phyloP scores from a whole-genome alignment of 1,139 yeast species.

The Taphrina deformans region DNA sequence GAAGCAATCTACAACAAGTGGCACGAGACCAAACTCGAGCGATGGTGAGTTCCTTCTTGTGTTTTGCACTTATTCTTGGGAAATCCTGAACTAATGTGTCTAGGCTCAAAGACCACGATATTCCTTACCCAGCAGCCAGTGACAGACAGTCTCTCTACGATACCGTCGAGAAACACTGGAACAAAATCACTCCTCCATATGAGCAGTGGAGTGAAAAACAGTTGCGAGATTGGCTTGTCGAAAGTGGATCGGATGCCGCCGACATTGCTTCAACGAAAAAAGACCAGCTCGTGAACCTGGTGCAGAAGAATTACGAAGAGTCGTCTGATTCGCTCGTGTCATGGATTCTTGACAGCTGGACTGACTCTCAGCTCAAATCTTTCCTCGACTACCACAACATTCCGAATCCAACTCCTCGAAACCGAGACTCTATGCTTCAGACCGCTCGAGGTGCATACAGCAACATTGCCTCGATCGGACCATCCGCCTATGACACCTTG shows the following conservation, averaged over 20 bases:
- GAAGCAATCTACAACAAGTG: slow-evolving; percentile 33
- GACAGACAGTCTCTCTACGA: slow-evolving; percentile 39
- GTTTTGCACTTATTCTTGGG: background rate
- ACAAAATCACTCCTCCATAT: slow-evolving; percentile 38
- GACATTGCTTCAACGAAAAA: slow-evolving; percentile 39
- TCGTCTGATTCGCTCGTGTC: slow-evolving; percentile 38
- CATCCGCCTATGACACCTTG: slow-evolving; percentile 49
- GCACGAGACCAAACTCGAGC: slow-evolving; percentile 34
- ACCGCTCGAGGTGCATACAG: slow-evolving; percentile 48
- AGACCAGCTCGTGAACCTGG: slow-evolving; percentile 38
- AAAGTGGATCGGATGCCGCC: slow-evolving; percentile 37
- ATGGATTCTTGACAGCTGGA: slow-evolving; percentile 59
- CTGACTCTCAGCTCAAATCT: slow-evolving; percentile 46
- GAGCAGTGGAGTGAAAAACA: slow-evolving; percentile 39
- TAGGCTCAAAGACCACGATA: slow-evolving; percentile 39
- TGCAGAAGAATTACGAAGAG: slow-evolving; percentile 37
- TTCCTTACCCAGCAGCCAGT: slow-evolving; percentile 31
- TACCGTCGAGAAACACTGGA: slow-evolving; percentile 41
- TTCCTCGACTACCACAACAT: slow-evolving; percentile 49
- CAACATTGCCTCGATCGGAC: slow-evolving; percentile 45
- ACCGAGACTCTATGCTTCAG: slow-evolving; percentile 43
- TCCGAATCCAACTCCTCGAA: slow-evolving; percentile 35
- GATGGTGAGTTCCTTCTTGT: background rate
- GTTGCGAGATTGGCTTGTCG: slow-evolving; percentile 37
- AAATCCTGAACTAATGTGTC: background rate